A percentile compares a stretch with the other conserved stretches of the same genome.
Conservation (phyloP, 495 filamentous ascomycete genomes). For the Aspergillus wentii region DNA sequence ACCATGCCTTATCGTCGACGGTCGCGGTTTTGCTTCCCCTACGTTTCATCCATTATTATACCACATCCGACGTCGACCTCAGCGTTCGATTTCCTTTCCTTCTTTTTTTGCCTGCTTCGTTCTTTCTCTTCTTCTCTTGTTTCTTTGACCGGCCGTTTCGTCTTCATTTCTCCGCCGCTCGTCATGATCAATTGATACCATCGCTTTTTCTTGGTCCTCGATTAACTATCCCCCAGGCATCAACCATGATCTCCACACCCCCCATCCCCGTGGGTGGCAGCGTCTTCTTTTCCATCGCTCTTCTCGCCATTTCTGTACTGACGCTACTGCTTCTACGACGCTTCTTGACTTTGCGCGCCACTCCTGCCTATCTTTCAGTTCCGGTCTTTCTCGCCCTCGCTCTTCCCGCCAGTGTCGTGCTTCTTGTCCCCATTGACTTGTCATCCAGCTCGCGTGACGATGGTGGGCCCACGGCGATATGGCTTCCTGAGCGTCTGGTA, state of each 20-base stretch:
- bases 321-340: slow-evolving; percentile 80
- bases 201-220: not conserved
- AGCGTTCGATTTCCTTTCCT: not conserved
- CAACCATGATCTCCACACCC: slow-evolving; percentile 25
- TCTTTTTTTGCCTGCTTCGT: not conserved
- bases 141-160: slow-evolving; percentile 11
- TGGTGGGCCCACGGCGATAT: slow-evolving; percentile 58
- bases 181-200: not conserved
- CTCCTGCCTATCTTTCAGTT: slow-evolving; percentile 83
- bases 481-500: slow-evolving; percentile 62
- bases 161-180: not conserved
- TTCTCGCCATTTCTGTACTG: slow-evolving; percentile 66
- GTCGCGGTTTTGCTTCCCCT: too few relatives aligned
- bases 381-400: slow-evolving; percentile 92
- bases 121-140: slow-evolving; percentile 2
- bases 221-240: not conserved
- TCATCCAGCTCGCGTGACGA: slow-evolving; percentile 77
- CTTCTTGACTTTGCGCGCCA: slow-evolving; percentile 85
- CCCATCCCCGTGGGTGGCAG: slow-evolving; percentile 55
- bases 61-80: too few relatives aligned
- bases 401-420: slow-evolving; percentile 87
- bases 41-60: too few relatives aligned
- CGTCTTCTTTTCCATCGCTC: slow-evolving; percentile 66
- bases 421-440: slow-evolving; percentile 93
- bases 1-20: slow-evolving; percentile 5